These are phyloP conservation scores for Perilla frutescens DNA, from an alignment of 257 asterid species.

Conservation along the genomic window DNA sequence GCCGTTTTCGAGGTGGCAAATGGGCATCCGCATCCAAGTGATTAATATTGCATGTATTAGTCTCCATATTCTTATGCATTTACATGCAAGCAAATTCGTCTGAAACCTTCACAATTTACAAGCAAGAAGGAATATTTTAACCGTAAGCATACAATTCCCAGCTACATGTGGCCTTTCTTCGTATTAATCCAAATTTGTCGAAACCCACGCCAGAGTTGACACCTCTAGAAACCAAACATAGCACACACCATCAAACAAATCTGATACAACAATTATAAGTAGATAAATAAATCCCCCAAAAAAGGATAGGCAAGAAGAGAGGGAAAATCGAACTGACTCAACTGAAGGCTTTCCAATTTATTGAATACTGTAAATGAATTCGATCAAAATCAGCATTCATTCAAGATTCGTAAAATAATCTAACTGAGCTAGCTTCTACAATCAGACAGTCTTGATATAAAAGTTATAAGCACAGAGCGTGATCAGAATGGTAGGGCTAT, in stretches of 20 bases:
- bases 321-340: slow-evolving; percentile 6
- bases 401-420: slow-evolving; percentile 45
- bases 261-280: slow-evolving; percentile 24
- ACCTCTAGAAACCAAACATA: slow-evolving; percentile 40
- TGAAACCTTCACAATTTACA: slow-evolving; percentile 46
- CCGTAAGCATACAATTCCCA: slow-evolving; percentile 40
- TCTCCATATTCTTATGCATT: slow-evolving; percentile 69
- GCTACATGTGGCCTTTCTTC: slow-evolving; percentile 25
- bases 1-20: slow-evolving; percentile 95
- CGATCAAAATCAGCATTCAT: slow-evolving; percentile 32
- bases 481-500: slow-evolving; percentile 40
- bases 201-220: slow-evolving; percentile 38
- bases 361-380: slow-evolving; percentile 8
- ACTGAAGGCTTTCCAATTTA: slow-evolving; percentile 22
- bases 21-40: slow-evolving; percentile 84
- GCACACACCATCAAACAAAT: slow-evolving; percentile 18
- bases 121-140: slow-evolving; percentile 33
- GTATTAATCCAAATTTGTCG: slow-evolving; percentile 26
- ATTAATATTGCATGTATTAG: slow-evolving; percentile 61
- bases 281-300: slow-evolving; percentile 8
- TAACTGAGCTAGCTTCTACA: slow-evolving; percentile 32
- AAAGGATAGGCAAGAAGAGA: slow-evolving; percentile 22
- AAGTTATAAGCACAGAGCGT: slow-evolving; percentile 24
- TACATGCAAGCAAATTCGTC: slow-evolving; percentile 42
- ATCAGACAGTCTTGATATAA: slow-evolving; percentile 17